Base-by-base conservation (phyloP, 139 green algal species). In the Chlamydomonas schloesseri region DNA sequence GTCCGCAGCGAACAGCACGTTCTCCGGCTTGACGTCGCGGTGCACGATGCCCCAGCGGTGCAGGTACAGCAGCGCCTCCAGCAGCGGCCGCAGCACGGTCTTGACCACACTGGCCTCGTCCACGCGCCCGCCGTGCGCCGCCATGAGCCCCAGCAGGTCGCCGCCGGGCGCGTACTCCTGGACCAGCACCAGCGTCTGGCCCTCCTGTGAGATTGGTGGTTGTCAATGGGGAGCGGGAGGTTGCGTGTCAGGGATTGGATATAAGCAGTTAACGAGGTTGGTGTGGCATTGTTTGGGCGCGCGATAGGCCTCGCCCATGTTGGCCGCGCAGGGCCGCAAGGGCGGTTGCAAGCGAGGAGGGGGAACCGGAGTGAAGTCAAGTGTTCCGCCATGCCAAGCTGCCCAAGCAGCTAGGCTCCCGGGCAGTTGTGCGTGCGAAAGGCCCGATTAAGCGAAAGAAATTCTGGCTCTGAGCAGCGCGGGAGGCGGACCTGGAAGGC, bases 11-110 rank as follows among this genome's bases (percentile, higher is more conserved):
- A 91, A 91, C 53, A 91, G 55, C 46, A 91, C 73, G 72, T 91
- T 91, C 78, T 91, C 88, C 60, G 82, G 58, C 69, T 90, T 90
- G 57, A 90, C n/a, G 65, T 90, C 86, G 2, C 86, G 79, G 50
- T 90, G 86, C 47, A 90, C 80, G 36, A 87, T 89, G 47, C 73
- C 83, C 68, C 83, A 82, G 31, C 73, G 68, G 73, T 83, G 83
- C 31, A 76, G 64, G 77, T 82, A 88, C 46, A 71, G 57, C 21
- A 94, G 55, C 17, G 88, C 84, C 24, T 73, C 60, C 79, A 93
- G 50, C 71, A 91, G 89, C 33, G 89, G 89, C 60, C 70, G 53
- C 72, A 93, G 78, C 33, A 93, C 83, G 55, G 21, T 62, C 55
- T 62, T 55, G 31, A 89, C 80, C 33, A 87, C 86, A 1, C 62